Percentiles rank a stretch among this genome's conserved stretches.
Conservation (phyloP, 139 green algal genomes). For the Limnomonas spitsbergensis region DNA sequence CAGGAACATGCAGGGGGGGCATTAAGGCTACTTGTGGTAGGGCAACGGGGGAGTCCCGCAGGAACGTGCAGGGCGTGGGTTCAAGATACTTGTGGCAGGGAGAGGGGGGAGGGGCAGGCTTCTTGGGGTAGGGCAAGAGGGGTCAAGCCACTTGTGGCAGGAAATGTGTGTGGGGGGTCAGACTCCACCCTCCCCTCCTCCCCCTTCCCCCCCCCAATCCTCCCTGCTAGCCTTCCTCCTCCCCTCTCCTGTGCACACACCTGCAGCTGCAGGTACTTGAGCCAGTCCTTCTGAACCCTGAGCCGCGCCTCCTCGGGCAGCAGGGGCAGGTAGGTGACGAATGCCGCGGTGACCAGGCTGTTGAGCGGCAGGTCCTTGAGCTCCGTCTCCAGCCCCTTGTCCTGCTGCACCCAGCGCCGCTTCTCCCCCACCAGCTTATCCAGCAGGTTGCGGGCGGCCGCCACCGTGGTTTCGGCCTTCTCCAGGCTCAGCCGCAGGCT, state of each 20-base stretch:
- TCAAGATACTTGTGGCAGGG: too few species aligned
- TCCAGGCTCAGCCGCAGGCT: slow-evolving; percentile 57
- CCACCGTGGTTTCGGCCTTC: slow-evolving; percentile 66
- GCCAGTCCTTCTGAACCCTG: slow-evolving; percentile 22
- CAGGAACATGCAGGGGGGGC: too few species aligned
- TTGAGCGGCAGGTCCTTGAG: slow-evolving; percentile 45
- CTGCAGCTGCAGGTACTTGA: slow-evolving; percentile 2
- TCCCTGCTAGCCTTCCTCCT: too few species aligned
- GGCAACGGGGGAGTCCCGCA: too few species aligned
- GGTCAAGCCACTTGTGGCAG: too few species aligned
- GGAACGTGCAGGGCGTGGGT: too few species aligned
- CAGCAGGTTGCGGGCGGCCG: slow-evolving; percentile 62
- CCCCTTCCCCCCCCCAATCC: too few species aligned
- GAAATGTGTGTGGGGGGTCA: too few species aligned
- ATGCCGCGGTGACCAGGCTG: slow-evolving; percentile 20
- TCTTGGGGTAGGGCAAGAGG: too few species aligned
- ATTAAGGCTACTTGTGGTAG: too few species aligned
- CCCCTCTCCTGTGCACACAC: background rate
- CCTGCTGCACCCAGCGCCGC: slow-evolving; percentile 30
- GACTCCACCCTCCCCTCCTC: too few species aligned
- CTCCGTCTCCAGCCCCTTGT: slow-evolving; percentile 37
- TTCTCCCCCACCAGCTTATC: slow-evolving; percentile 73
- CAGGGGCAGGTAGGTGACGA: slow-evolving; percentile 27
- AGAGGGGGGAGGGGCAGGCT: too few species aligned
- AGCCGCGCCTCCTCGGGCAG: slow-evolving; percentile 17